phyloP scores from a whole-genome alignment of 805 yeast species.

The Pichia deserticola region DNA sequence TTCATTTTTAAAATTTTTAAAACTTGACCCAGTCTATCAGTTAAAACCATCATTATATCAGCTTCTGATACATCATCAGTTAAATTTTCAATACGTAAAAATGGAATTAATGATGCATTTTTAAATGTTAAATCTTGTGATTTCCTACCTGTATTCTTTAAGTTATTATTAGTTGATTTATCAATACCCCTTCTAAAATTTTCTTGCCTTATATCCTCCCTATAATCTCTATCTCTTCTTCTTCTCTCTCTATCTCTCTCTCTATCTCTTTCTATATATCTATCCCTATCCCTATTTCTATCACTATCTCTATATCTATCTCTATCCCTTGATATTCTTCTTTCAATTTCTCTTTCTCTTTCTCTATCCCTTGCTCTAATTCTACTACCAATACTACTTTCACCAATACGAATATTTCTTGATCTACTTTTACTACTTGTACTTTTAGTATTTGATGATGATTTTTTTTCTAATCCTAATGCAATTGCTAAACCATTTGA shows the following conservation, averaged over 20 bases:
- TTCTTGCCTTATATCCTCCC: background rate
- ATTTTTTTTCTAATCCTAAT: background rate
- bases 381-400: background rate
- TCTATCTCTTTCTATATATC: background rate
- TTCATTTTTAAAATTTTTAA: conserved; percentile 11
- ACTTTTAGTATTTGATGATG: too few species aligned
- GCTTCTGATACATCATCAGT: conserved; percentile 23
- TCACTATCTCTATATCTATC: too few species aligned
- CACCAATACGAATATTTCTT: background rate
- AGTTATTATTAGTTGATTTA: background rate
- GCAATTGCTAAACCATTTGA: background rate
- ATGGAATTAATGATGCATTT: conserved; percentile 17
- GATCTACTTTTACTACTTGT: too few species aligned
- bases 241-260: background rate
- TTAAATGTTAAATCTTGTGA: conserved; percentile 14
- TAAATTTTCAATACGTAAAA: conserved; percentile 27
- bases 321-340: too few species aligned
- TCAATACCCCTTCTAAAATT: background rate
- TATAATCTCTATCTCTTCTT: background rate
- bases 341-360: background rate
- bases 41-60: conserved; percentile 24
- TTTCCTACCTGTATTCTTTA: background rate
- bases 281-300: too few species aligned
- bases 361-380: background rate
- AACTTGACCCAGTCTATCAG: conserved; percentile 16